Evolutionary conservation across 2,329 filamentous ascomycete species (phyloP).

Genomic region (Colletotrichum cereale): DNA sequence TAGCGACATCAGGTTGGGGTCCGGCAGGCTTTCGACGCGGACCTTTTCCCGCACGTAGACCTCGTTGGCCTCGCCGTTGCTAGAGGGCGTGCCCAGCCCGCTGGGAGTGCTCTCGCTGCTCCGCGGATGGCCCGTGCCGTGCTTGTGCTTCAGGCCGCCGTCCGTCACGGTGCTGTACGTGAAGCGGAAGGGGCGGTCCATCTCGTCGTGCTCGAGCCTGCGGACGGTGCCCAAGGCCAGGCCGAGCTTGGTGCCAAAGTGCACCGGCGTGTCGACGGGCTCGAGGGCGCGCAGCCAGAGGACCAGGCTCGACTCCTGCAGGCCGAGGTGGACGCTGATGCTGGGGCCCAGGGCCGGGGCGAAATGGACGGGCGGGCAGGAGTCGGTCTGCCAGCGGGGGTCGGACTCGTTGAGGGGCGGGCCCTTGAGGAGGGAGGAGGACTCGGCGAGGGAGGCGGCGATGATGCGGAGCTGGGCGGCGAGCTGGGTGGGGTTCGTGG

Average conservation of each 20-base stretch:
- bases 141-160: constrained; percentile 40
- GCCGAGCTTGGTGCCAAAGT: constrained; percentile 75
- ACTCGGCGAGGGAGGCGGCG: constrained; percentile 65
- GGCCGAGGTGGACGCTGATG: constrained; percentile 79
- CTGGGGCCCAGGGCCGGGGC: constrained; percentile 62
- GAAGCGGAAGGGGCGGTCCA: constrained; percentile 80
- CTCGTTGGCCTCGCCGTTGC: constrained; percentile 57
- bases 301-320: constrained; percentile 78
- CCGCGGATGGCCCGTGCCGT: constrained; percentile 28
- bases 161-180: constrained; percentile 49
- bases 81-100: constrained; percentile 32
- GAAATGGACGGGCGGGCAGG: constrained; percentile 60
- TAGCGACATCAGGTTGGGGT: constrained; percentile 86
- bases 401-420: constrained; percentile 55
- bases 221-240: constrained; percentile 75
- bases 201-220: constrained; percentile 82
- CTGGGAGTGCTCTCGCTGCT: constrained; percentile 24
- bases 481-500: constrained; percentile 68
- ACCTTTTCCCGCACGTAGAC: constrained; percentile 93
- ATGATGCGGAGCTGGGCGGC: constrained; percentile 68
- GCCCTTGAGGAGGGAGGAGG: constrained; percentile 68
- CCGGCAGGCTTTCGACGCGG: constrained; percentile 82
- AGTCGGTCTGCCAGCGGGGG: constrained; percentile 58
- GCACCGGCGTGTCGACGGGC: constrained; percentile 71
- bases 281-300: constrained; percentile 79